phyloP scores from a whole-genome alignment of 208 protist genomes.

The Crithidia mellificae region DNA sequence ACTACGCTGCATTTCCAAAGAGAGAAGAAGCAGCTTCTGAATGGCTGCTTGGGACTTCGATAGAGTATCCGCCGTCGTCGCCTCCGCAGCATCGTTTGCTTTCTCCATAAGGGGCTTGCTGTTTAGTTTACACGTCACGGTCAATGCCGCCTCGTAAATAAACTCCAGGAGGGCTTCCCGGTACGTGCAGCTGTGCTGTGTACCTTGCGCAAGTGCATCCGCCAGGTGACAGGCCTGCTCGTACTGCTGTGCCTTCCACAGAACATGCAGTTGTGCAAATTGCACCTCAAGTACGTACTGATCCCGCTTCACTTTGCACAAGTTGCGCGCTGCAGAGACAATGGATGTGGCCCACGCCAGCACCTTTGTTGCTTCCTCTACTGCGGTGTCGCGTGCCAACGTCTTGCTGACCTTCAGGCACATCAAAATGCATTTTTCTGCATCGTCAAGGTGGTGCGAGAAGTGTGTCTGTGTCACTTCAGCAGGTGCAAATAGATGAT shows the following conservation, averaged over 20 bases:
- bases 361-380: constrained; percentile 23
- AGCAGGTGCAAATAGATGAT: constrained; percentile 50
- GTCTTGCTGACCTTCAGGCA: constrained; percentile 74
- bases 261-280: constrained; percentile 53
- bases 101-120: no score
- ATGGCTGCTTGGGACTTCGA: background rate
- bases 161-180: constrained; percentile 63
- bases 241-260: constrained; percentile 34
- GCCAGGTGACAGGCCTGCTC: constrained; percentile 23
- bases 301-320: background rate
- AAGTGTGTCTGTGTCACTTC: constrained; percentile 51
- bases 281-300: constrained; percentile 42
- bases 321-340: constrained; percentile 3
- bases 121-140: background rate
- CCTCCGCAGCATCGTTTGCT: background rate
- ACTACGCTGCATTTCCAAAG: constrained; percentile 24
- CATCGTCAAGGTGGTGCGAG: constrained; percentile 49
- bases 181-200: constrained; percentile 24
- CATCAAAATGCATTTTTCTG: constrained; percentile 77
- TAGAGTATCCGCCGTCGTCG: background rate
- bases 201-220: constrained; percentile 30
- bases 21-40: constrained; percentile 32
- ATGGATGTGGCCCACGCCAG: constrained; percentile 27
- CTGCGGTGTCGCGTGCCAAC: constrained; percentile 7
- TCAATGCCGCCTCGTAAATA: constrained; percentile 45